Conservation (phyloP, 1,284 basidiomycete species). For the Ganoderma sinense region DNA sequence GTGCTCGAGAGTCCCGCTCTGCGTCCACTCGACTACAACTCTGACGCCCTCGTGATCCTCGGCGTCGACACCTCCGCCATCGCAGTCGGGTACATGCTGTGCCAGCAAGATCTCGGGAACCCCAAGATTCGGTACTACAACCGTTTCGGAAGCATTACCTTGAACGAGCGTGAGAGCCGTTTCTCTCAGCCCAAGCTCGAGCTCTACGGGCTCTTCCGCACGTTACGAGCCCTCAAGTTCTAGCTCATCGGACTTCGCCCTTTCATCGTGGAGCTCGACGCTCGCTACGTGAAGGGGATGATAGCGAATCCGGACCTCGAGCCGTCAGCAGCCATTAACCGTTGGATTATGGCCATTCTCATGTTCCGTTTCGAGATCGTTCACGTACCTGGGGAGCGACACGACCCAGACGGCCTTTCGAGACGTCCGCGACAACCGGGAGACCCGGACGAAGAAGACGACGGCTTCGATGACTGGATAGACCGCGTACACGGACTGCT, state of each 20-base stretch:
- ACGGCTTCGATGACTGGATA: not conserved
- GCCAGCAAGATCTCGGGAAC: not conserved
- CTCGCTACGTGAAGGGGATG: conserved; percentile 51
- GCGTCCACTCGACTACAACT: not conserved
- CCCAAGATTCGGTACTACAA: not conserved
- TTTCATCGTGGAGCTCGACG: conserved; percentile 48
- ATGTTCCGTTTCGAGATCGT: conserved; percentile 26
- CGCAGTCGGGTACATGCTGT: not conserved
- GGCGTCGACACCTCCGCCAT: not conserved
- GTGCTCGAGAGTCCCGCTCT: not conserved
- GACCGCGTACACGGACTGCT: not conserved
- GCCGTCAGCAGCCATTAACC: conserved; percentile 45
- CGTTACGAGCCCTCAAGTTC: conserved; percentile 31
- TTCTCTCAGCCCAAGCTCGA: conserved; percentile 28
- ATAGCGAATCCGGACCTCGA: conserved; percentile 48
- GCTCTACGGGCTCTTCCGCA: conserved; percentile 47
- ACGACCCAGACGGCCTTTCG: not conserved
- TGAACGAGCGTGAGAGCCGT: not conserved
- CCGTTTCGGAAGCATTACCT: not conserved
- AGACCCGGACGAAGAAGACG: not conserved
- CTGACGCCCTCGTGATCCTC: not conserved
- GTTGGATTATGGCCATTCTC: conserved; percentile 49
- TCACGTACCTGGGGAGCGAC: not conserved
- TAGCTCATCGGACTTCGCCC: conserved; percentile 41
- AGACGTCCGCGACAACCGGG: not conserved